Base-by-base conservation (phyloP, 1,284 basidiomycete genomes). In the Melampsora americana region DNA sequence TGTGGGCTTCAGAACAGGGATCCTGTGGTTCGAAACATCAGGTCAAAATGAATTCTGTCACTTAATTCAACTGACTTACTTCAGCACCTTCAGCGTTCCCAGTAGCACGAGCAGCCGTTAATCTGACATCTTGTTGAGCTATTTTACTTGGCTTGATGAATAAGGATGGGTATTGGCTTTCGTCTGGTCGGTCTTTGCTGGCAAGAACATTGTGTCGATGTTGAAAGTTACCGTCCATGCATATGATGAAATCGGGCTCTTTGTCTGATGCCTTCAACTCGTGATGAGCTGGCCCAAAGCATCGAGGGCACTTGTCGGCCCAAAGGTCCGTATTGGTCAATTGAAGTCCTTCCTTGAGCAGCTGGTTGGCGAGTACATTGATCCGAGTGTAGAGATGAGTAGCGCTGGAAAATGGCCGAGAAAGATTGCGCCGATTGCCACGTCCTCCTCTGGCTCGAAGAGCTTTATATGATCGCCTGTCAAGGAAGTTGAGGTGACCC, bases 1-100 rank as follows among this genome's bases (percentile, higher is more conserved):
- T 56, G 28, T 69, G 68, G 26, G 69, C 23, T 59, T 70, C 69
- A 1, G 59, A 62, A 39, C 53, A 70, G 20, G 69, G 46, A 14
- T 50, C 32, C 69, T 70, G 30, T 18, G 46, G 26, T 20, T 28
- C 0, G n/a, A n/a, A n/a, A n/a, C n/a, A n/a, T n/a, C n/a, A 5
- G 6, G 6, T 42, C 14, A 11, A 20, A 62, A 3, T 23, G 14
- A 30, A 12, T 32, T n/a, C 23, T 14, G 5, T 7, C 11, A 56
- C 6, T 23, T 23, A 56, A 28, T 5, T n/a, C 2, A 4, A 69
- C 0, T 5, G 30, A 32, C 26, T 18, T 48, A n/a, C 30, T 5
- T 20, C 32, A 9, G 53, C n/a, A 1, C 16, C 16, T 5, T 5
- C 69, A 23, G 6, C 20, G 20, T 20, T 39, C 28, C 30, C 53